phyloP scores from a whole-genome alignment of 2,329 filamentous ascomycete species.

The Colletotrichum caudatum region DNA sequence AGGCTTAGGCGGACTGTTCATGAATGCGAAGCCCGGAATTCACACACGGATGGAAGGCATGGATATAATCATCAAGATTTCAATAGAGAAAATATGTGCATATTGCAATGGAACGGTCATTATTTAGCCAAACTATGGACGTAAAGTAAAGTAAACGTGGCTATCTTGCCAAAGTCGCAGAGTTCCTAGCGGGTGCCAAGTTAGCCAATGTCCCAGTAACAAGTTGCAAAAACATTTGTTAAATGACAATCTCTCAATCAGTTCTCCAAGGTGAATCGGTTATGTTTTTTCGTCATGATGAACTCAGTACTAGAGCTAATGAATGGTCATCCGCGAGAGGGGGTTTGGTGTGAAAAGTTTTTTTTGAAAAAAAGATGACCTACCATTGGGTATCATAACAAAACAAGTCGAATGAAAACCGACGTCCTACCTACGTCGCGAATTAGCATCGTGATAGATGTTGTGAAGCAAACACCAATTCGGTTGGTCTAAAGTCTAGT shows the following conservation, averaged over 20 bases:
- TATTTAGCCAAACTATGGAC: neutral
- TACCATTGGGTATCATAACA: slow-evolving; percentile 17
- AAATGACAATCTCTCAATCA: slow-evolving; percentile 56
- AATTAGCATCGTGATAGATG: slow-evolving; percentile 20
- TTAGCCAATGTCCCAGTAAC: slow-evolving; percentile 16
- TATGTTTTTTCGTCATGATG: slow-evolving; percentile 64
- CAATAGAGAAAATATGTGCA: neutral
- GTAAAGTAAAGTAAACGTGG: too few relatives aligned
- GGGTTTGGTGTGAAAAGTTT: slow-evolving; percentile 23
- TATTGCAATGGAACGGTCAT: neutral
- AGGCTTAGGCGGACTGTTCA: neutral
- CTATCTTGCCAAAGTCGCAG: neutral
- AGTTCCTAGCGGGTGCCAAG: slow-evolving; percentile 13
- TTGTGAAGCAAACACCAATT: slow-evolving; percentile 12
- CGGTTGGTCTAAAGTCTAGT: slow-evolving; percentile 8
- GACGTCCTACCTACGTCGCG: slow-evolving; percentile 20
- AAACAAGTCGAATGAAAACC: slow-evolving; percentile 38
- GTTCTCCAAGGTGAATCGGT: slow-evolving; percentile 72
- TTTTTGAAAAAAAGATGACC: slow-evolving; percentile 4
- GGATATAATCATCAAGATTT: neutral
- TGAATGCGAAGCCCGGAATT: slow-evolving; percentile 2
- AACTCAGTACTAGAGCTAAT: slow-evolving; percentile 64
- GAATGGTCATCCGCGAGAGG: slow-evolving; percentile 62
- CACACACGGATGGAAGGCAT: neutral
- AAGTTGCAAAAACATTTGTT: slow-evolving; percentile 20